Percentiles rank a stretch among this genome's conserved stretches.
Conservation (phyloP, 2,329 filamentous ascomycete genomes). For the Beauveria brongniartii region DNA sequence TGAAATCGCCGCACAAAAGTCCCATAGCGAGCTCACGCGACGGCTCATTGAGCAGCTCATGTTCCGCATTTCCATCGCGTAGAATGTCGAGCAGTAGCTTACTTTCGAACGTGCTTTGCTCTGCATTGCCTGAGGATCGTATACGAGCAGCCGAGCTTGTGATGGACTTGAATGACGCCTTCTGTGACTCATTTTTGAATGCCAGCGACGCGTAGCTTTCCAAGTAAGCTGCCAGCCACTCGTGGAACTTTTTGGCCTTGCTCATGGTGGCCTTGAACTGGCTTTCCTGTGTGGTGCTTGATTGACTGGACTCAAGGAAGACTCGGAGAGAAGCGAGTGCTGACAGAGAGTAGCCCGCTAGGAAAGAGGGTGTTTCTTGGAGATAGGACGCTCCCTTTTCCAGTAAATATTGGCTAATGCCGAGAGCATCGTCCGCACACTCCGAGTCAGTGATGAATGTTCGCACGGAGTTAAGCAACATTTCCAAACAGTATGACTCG, state of each 20-base stretch:
- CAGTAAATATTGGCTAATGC: constrained; percentile 78
- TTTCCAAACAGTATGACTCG: constrained; percentile 76
- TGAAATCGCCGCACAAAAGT: constrained; percentile 69
- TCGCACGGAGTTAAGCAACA: constrained; percentile 74
- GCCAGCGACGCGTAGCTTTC: constrained; percentile 48
- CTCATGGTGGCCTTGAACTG: constrained; percentile 71
- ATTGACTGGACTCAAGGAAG: constrained; percentile 66
- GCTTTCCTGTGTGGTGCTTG: constrained; percentile 76
- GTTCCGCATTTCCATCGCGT: constrained; percentile 55
- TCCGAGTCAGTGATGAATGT: constrained; percentile 74
- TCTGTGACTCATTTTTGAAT: constrained; percentile 41
- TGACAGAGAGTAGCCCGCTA: constrained; percentile 72
- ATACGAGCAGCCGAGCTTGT: constrained; percentile 61
- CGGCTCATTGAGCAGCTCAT: constrained; percentile 59
- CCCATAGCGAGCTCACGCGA: constrained; percentile 63
- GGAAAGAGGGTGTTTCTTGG: constrained; percentile 58
- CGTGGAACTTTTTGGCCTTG: constrained; percentile 67
- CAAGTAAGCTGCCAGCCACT: constrained; percentile 69
- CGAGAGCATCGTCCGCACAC: constrained; percentile 85
- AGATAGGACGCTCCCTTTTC: constrained; percentile 59
- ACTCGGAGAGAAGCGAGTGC: constrained; percentile 69
- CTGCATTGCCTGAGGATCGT: constrained; percentile 59
- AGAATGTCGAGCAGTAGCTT: constrained; percentile 72
- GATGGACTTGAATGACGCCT: constrained; percentile 56
- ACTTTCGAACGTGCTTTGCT: constrained; percentile 66